A percentile compares a stretch with the other conserved stretches of the same genome.
phyloP scores from a whole-genome alignment of 257 asterid species.

The Penstemon newberryi region DNA sequence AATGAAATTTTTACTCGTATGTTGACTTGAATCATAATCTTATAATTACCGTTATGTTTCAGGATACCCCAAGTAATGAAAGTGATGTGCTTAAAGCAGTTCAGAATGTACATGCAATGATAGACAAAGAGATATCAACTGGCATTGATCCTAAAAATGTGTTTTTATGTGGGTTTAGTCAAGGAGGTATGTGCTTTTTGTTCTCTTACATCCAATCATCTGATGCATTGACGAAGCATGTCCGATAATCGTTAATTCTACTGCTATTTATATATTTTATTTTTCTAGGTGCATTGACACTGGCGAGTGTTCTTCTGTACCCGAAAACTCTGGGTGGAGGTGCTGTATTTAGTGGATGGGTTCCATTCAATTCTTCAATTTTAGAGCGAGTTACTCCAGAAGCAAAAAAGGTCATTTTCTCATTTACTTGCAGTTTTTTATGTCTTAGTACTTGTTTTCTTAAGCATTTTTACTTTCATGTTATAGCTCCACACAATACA shows the following conservation, averaged over 20 bases:
- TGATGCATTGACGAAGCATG: background rate
- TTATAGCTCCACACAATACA: conserved; percentile 7
- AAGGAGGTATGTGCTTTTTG: conserved; percentile 65
- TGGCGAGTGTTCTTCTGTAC: conserved; percentile 87
- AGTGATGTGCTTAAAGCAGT: conserved; percentile 69
- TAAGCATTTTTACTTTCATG: background rate
- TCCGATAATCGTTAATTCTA: conserved; percentile 14
- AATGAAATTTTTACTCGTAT: background rate
- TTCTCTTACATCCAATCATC: background rate
- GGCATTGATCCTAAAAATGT: conserved; percentile 75
- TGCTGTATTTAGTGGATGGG: conserved; percentile 97
- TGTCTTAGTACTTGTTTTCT: background rate
- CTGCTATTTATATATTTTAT: conserved; percentile 17
- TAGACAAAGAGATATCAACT: conserved; percentile 79
- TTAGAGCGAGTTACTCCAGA: conserved; percentile 61
- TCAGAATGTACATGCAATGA: conserved; percentile 71
- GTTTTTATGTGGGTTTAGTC: conserved; percentile 93
- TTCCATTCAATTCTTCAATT: conserved; percentile 74
- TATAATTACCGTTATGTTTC: conserved; percentile 23
- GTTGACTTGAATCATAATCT: conserved; percentile 1
- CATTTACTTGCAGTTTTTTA: conserved; percentile 7
- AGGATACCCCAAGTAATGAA: conserved; percentile 89
- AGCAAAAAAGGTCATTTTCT: conserved; percentile 64
- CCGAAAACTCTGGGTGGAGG: conserved; percentile 95
- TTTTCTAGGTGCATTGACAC: conserved; percentile 77